A percentile compares a stretch with the other conserved stretches of the same genome.
Evolutionary conservation across 805 yeast genomes (phyloP).

Genomic region (Maudiozyma bulderi): DNA sequence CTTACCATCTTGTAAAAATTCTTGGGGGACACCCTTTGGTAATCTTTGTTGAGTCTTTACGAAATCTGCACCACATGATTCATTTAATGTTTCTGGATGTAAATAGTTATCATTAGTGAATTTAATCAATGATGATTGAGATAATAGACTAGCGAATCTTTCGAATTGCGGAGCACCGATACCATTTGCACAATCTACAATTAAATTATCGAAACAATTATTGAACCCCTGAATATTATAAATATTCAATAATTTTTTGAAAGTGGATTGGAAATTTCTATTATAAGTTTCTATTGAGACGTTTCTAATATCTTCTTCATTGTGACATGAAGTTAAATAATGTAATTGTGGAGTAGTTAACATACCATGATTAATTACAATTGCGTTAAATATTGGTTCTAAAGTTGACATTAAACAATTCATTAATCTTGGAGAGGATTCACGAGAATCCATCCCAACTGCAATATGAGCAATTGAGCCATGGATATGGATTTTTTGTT

Average conservation of each 20-base stretch:
- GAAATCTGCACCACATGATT: constrained; percentile 87
- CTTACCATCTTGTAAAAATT: constrained; percentile 21
- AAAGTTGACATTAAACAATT: constrained; percentile 44
- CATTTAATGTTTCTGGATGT: constrained; percentile 54
- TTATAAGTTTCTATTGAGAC: constrained; percentile 58
- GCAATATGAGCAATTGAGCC: constrained; percentile 37
- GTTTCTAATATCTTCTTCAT: constrained; percentile 22
- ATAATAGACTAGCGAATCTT: constrained; percentile 34
- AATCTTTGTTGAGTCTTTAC: constrained; percentile 81
- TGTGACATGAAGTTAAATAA: constrained; percentile 65
- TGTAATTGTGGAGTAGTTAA: constrained; percentile 94
- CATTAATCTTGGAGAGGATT: constrained; percentile 50
- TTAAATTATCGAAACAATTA: constrained; percentile 29
- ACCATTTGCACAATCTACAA: constrained; percentile 93
- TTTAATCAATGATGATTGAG: constrained; percentile 27
- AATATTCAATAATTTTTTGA: constrained; percentile 12
- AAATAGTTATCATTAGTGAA: constrained; percentile 48
- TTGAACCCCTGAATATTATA: constrained; percentile 8
- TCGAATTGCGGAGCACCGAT: constrained; percentile 76
- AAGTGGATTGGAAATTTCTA: constrained; percentile 41
- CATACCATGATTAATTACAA: constrained; percentile 48
- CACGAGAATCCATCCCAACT: constrained; percentile 84
- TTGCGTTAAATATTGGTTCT: constrained; percentile 49
- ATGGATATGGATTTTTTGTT: constrained; percentile 21
- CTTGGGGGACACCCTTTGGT: constrained; percentile 46